Evolutionary conservation across 176 grass and related monocot species (phyloP).

Genomic region (Phragmites australis): DNA sequence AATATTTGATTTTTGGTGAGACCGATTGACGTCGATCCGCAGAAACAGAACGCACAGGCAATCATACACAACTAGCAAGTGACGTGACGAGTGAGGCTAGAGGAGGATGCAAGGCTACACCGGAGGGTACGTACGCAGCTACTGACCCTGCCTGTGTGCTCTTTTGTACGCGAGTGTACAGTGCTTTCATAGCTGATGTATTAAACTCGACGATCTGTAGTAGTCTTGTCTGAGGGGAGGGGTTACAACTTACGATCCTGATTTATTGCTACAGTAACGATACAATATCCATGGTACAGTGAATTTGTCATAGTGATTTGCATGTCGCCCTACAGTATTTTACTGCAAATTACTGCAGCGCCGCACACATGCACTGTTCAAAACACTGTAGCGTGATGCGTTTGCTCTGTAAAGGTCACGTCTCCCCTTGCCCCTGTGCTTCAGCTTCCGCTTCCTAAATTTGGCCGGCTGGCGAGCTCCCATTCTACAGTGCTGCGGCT

Average conservation of each 20-base stretch:
- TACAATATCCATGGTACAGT: too few relatives aligned
- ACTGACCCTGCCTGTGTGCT: neutral
- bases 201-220: neutral
- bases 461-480: constrained; percentile 14
- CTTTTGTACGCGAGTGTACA: neutral
- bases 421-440: neutral
- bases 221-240: constrained; percentile 27
- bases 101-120: neutral
- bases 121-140: neutral
- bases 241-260: too few relatives aligned
- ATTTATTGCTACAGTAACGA: too few relatives aligned
- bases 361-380: too few relatives aligned
- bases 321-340: too few relatives aligned
- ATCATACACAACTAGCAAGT: constrained; percentile 19
- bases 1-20: constrained; percentile 8
- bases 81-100: constrained; percentile 45
- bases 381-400: too few relatives aligned
- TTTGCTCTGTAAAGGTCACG: too few relatives aligned
- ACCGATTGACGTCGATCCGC: constrained; percentile 23
- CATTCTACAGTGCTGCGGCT: constrained; percentile 21
- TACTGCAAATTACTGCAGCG: too few relatives aligned
- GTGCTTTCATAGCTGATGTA: neutral
- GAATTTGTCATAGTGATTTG: too few relatives aligned
- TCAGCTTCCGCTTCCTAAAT: constrained; percentile 36
- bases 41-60: neutral